Percentiles rank a stretch among this genome's conserved stretches.
phyloP scores from a whole-genome alignment of 345 rosid species.

The Eucalyptus dawsonii region DNA sequence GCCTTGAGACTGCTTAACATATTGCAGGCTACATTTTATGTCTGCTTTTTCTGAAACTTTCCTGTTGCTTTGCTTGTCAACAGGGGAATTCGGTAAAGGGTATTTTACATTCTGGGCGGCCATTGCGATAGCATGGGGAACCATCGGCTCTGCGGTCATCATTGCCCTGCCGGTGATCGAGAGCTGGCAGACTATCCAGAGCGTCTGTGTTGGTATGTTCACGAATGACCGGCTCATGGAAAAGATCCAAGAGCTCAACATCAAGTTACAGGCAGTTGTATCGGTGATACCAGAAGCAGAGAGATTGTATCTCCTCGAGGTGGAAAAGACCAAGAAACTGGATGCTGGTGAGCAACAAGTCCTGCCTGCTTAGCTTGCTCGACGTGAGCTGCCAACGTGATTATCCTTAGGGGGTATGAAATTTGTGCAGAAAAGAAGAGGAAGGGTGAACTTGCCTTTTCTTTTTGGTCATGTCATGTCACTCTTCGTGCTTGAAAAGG shows the following conservation, averaged over 20 bases:
- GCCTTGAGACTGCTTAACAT: background rate
- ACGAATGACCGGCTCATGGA: constrained; percentile 62
- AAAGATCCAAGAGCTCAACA: constrained; percentile 47
- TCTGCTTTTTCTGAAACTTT: background rate
- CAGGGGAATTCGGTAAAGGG: constrained; percentile 53
- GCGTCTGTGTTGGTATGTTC: constrained; percentile 53
- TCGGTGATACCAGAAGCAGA: constrained; percentile 65
- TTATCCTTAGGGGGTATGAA: background rate
- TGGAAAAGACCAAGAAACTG: constrained; percentile 27
- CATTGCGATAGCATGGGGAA: constrained; percentile 81
- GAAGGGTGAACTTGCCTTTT: background rate
- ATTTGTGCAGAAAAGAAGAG: background rate
- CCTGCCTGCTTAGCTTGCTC: background rate
- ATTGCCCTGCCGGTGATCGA: constrained; percentile 58
- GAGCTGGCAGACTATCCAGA: constrained; percentile 65
- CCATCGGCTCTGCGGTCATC: constrained; percentile 56
- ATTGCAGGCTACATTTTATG: background rate
- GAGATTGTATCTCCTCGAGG: constrained; percentile 40
- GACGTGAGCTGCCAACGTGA: no score
- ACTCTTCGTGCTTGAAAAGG: background rate
- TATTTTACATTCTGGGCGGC: constrained; percentile 91
- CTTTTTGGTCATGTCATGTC: background rate
- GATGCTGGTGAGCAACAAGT: constrained; percentile 16
- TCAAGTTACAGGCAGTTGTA: constrained; percentile 34
- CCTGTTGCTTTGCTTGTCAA: background rate